Percentiles rank a stretch among this genome's conserved stretches.
Conservation (phyloP, 306 rosid genomes). For the Astragalus glycyphyllos region DNA sequence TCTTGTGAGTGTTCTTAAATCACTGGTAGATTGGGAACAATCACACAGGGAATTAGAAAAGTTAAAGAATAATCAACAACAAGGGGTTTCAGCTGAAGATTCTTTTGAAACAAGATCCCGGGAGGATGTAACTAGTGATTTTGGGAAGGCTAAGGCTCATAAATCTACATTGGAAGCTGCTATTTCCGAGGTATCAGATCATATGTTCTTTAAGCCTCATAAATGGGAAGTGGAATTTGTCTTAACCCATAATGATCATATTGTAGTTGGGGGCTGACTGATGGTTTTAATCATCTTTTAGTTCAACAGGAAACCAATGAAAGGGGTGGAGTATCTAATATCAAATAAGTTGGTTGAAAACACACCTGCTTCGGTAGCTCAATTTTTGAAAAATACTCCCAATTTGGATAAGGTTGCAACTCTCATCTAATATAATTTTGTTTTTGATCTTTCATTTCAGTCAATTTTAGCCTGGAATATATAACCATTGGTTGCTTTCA, state of each 20-base stretch:
- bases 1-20: constrained; percentile 93
- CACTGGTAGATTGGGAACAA: constrained; percentile 97
- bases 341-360: constrained; percentile 91
- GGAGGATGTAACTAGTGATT: constrained; percentile 73
- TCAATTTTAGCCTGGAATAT: constrained; percentile 42
- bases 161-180: constrained; percentile 98
- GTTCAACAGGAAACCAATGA: constrained; percentile 92
- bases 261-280: constrained; percentile 53
- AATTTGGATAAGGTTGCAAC: constrained; percentile 84
- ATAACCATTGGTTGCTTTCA: constrained; percentile 53
- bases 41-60: constrained; percentile 66
- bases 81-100: constrained; percentile 68
- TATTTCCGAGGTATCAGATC: constrained; percentile 68
- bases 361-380: constrained; percentile 86
- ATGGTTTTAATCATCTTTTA: constrained; percentile 57
- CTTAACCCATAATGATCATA: constrained; percentile 33
- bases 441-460: constrained; percentile 31
- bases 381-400: constrained; percentile 83
- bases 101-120: constrained; percentile 70
- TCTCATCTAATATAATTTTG: constrained; percentile 37
- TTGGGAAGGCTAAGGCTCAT: constrained; percentile 97
- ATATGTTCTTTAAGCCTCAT: constrained; percentile 33
- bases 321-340: constrained; percentile 86
- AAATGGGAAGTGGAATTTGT: constrained; percentile 32
- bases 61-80: constrained; percentile 57